Conservation (phyloP, 345 rosid genomes). For the Citrus sinensis region DNA sequence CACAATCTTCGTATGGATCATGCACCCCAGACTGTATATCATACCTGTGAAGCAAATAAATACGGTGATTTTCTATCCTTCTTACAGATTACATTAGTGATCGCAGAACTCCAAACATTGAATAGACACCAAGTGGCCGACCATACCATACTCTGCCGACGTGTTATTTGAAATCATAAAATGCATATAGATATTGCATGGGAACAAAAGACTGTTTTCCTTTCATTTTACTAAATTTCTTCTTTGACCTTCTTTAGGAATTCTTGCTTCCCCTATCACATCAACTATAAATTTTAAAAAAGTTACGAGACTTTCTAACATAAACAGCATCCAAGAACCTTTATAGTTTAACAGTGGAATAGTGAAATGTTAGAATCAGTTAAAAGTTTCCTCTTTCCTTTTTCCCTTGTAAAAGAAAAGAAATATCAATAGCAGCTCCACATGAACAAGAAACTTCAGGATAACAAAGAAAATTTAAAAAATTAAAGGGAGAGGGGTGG, state of each 20-base stretch:
- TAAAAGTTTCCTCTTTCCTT: background rate
- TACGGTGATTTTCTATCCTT: background rate
- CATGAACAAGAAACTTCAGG: background rate
- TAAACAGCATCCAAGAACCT: background rate
- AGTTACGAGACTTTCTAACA: background rate
- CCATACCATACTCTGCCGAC: background rate
- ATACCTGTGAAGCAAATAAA: conserved; percentile 37
- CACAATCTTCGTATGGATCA: conserved; percentile 66
- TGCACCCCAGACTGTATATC: conserved; percentile 55
- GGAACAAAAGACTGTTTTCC: background rate
- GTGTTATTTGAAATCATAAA: background rate
- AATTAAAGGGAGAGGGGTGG: background rate
- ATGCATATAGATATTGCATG: background rate
- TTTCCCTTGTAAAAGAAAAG: background rate
- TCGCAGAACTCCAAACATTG: background rate
- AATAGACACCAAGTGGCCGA: background rate
- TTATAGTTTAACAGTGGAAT: background rate
- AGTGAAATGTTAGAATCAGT: background rate
- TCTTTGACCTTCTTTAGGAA: background rate
- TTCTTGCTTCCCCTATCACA: background rate
- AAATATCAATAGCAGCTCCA: background rate
- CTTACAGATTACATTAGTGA: background rate
- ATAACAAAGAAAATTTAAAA: background rate
- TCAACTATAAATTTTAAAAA: background rate
- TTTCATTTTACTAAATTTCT: background rate